Evolutionary conservation across 2,329 filamentous ascomycete species (phyloP), one percentile per base, ranked within the genome.

Genomic region (Arthrobotrys pseudoclavata): DNA sequence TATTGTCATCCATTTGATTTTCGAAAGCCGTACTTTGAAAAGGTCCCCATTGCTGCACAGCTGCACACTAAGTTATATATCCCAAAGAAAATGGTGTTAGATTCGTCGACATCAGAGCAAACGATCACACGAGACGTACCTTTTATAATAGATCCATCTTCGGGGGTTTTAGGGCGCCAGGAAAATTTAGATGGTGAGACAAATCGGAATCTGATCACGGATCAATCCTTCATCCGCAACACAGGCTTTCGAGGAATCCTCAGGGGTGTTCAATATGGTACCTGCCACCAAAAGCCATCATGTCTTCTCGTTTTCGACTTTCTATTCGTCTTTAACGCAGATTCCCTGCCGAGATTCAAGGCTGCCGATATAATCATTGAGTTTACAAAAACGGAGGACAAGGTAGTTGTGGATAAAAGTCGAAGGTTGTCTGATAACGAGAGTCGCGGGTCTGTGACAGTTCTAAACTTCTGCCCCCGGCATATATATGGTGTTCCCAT

Each of bases 271-370:
- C 50, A 55, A n/a, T 55, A 55, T 13, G 50, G 50, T 4, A 55
- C 50, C 22, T 55, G 29, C n/a, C n/a, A 55, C 50, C 24, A 34
- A 55, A 55, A 55, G n/a, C 50, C 50, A 10, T 29, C 50, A 55
- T 55, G 50, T 34, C 50, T 55, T 34, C 6, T 55, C 20, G 50
- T 18, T 22, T 55, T 55, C 20, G 50, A 55, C 24, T 55, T 55
- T 55, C 22, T 29, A 1, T 55, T 55, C 50, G 13, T 55, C 6
- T 55, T 55, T 12, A 20, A 55, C 13, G 6, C 24, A 10, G 22
- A 55, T 29, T 3, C 50, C 5, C 13, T 34, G 22, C 24, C 24
- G 3, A 29, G 50, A 15, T 55, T 55, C 22, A 55, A 34, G 22
- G 6, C 50, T 6, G 50, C 50, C 4, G 29, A 55, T 55, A 55